Conservation (phyloP, 2,329 filamentous ascomycete species). For the Diaporthe citriasiana region DNA sequence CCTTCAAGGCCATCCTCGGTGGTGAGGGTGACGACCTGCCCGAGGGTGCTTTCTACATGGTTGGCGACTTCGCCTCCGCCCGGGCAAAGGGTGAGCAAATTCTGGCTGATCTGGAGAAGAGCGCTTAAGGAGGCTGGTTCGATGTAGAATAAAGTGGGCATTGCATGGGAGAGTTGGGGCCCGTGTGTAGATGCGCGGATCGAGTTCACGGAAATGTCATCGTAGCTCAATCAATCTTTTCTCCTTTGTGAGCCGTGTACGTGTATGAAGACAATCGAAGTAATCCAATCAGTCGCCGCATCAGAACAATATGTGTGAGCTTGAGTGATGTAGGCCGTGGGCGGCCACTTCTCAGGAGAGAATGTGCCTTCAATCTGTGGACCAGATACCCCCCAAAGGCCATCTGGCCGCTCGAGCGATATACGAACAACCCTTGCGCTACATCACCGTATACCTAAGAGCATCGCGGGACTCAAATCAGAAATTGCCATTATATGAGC, state of each 20-base stretch:
- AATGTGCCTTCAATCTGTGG: background rate
- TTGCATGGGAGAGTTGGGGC: conserved; percentile 53
- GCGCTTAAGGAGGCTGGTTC: conserved; percentile 54
- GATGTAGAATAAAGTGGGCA: conserved; percentile 49
- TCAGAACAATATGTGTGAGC: background rate
- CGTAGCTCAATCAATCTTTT: conserved; percentile 65
- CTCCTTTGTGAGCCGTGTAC: conserved; percentile 74
- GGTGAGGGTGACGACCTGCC: conserved; percentile 97
- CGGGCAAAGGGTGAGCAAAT: conserved; percentile 99
- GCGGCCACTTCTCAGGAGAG: background rate
- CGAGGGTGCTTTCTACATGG: conserved; percentile 97
- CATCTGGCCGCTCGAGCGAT: background rate
- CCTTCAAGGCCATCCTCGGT: conserved; percentile 96
- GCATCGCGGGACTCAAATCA: background rate
- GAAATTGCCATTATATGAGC: background rate
- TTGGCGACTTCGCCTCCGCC: conserved; percentile 94
- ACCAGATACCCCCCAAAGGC: too few relatives aligned
- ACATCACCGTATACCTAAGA: background rate
- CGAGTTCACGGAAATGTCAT: conserved; percentile 62
- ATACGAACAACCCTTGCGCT: background rate
- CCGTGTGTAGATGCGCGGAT: conserved; percentile 73
- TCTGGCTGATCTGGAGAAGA: conserved; percentile 89
- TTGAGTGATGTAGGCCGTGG: background rate
- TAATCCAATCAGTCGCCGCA: background rate
- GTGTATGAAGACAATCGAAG: conserved; percentile 15